These are phyloP conservation scores for Solidago caesia DNA, from an alignment of 129 eudicot species.

Conservation along the genomic window DNA sequence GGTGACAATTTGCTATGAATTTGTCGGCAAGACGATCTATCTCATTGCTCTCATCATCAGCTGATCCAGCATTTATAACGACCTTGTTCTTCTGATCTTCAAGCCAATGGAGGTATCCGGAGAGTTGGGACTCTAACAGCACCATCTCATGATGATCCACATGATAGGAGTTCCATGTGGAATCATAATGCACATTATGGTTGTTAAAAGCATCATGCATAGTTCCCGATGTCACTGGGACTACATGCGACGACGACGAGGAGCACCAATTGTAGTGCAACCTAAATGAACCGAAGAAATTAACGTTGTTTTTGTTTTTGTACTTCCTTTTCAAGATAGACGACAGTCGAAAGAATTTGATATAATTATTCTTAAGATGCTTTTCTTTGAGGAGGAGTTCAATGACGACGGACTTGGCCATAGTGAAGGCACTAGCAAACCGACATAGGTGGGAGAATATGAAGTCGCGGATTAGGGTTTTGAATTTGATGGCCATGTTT, in stretches of 20 bases:
- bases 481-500: constrained; percentile 11
- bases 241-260: constrained; percentile 47
- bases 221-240: constrained; percentile 43
- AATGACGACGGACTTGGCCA: constrained; percentile 49
- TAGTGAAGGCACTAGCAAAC: constrained; percentile 42
- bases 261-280: constrained; percentile 84
- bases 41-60: constrained; percentile 38
- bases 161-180: constrained; percentile 54
- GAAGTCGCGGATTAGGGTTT: constrained; percentile 56
- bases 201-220: constrained; percentile 12
- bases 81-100: constrained; percentile 47
- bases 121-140: constrained; percentile 38
- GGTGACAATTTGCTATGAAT: constrained; percentile 75
- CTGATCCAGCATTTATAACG: background rate
- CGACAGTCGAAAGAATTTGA: constrained; percentile 23
- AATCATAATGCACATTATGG: constrained; percentile 39
- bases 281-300: constrained; percentile 60
- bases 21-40: constrained; percentile 74
- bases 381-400: constrained; percentile 36
- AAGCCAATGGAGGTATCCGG: constrained; percentile 74
- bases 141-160: constrained; percentile 8
- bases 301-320: constrained; percentile 42
- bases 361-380: constrained; percentile 24
- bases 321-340: constrained; percentile 20
- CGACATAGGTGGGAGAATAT: constrained; percentile 60